Evolutionary conservation across 495 filamentous ascomycete species (phyloP).

Genomic region (Aspergillus egyptiacus): DNA sequence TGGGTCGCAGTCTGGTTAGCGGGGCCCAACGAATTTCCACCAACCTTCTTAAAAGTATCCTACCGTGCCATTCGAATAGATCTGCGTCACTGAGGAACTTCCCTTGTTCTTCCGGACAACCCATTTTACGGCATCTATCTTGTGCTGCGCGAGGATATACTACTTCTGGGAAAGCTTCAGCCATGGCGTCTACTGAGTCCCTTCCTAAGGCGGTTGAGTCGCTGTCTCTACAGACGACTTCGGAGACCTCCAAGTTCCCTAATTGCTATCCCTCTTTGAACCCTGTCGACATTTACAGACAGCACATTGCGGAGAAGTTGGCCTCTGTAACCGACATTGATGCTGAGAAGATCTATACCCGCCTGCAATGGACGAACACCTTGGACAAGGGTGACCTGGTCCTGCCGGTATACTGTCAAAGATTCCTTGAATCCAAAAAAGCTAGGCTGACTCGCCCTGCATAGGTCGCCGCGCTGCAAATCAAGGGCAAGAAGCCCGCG

Average conservation of each 20-base stretch:
- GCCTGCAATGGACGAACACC: conserved; percentile 72
- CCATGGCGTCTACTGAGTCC: conserved; percentile 32
- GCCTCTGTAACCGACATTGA: conserved; percentile 69
- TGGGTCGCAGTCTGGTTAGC: conserved; percentile 41
- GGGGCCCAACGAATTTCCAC: conserved; percentile 39
- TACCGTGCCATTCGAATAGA: conserved; percentile 14
- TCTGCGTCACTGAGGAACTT: conserved; percentile 12
- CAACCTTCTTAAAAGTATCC: conserved; percentile 21
- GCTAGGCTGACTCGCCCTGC: neutral
- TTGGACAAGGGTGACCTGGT: conserved; percentile 87
- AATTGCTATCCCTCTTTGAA: conserved; percentile 63
- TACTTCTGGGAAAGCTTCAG: conserved; percentile 9
- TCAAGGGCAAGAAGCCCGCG: conserved; percentile 74
- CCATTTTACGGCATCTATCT: conserved; percentile 15
- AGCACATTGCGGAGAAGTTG: conserved; percentile 71
- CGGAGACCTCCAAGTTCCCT: conserved; percentile 35
- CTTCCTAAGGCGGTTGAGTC: conserved; percentile 35
- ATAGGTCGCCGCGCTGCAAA: conserved; percentile 63
- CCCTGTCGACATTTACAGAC: conserved; percentile 81
- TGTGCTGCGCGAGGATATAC: conserved; percentile 2
- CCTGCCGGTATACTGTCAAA: conserved; percentile 51
- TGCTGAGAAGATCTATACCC: conserved; percentile 65
- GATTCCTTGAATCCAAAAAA: neutral
- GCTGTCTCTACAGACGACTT: conserved; percentile 37
- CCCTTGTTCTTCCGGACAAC: conserved; percentile 10